Evolutionary conservation across 2,329 filamentous ascomycete species (phyloP), one percentile per base, ranked within the genome.

Genomic region (Xylariaceae sp.): DNA sequence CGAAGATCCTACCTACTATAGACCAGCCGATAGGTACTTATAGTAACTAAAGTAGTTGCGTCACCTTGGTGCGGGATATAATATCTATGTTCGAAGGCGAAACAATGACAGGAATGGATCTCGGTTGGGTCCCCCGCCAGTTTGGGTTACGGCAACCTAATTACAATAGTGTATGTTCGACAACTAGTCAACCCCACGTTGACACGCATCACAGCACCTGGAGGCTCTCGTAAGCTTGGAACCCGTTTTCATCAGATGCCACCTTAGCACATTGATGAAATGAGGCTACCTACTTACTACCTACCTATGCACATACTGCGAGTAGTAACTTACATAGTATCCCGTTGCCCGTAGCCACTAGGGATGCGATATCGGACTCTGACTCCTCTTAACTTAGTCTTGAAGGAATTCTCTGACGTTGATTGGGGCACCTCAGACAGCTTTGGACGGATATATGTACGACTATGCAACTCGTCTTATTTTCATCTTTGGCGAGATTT

Each of bases 351-450:
- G n/a, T n/a, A 55, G 59, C 23, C 54, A 43, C 61, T 50, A 53
- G 56, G 52, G 48, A 61, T 56, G 65, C 66, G 66, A 67, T 55
- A 69, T 69, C 66, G 66, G 66, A 64, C 59, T 52, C 57, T 46
- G 51, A 42, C 19, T 40, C n/a, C 52, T 52, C 51, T 53, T 52
- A 59, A 9, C 9, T 53, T 46, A 57, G 49, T 50, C 52, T 48
- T 44, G 51, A 50, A 20, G 29, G 41, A 61, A 48, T 45, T 29
- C 48, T 45, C 46, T 44, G 16, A 26, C 54, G 52, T 37, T 68
- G 64, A 66, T 68, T 69, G 67, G 66, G n/a, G 46, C 32, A 21
- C 44, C n/a, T n/a, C n/a, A n/a, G n/a, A n/a, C n/a, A n/a, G n/a
- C n/a, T n/a, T n/a, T n/a, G n/a, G 41, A 60, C 50, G 59, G 56